Base-by-base conservation (phyloP, 202 grass and related monocot species). In the Schoenoplectus tabernaemontani region DNA sequence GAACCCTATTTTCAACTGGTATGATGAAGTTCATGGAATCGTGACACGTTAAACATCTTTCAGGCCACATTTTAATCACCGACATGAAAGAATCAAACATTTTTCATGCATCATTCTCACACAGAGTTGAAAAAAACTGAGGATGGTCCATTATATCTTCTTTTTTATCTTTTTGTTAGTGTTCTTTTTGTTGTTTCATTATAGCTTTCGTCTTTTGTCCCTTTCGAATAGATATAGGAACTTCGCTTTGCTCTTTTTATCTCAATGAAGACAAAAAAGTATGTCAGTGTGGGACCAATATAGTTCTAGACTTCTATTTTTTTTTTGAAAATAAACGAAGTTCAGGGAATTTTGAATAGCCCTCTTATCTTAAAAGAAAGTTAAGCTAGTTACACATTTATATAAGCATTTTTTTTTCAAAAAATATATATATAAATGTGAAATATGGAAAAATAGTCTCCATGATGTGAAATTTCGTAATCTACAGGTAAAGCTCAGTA, bases 51-150 rank as follows among this genome's bases (percentile, higher is more conserved):
- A 24, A 32, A 46, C 22, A 47, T 63, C 57, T 44, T 80, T 80
- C 32, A 28, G 9, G 57, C 41, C 0, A 80, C 33, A 46, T 62
- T 80, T 64, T 50, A 80, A 33, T 64, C 77, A 62, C 37, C 59
- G 57, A 80, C 41, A 23, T 47, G 58, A 80, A 80, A 80, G 77
- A 80, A 74, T 74, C 46, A 53, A 51, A 64, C 23, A 79, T 64
- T 80, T 80, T 48, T 46, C 41, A 44, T 78, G 20, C 37, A 57
- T 4, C 9, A 26, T 46, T 39, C 24, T 80, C 59, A 32, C 59
- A 80, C 23, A 32, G 59, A 79, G 57, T 80, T 48, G 78, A 80
- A 80, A 65, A 15, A 65, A 48, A 41, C 36, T 28, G 28, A 28
- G 28, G 28, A 28, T 41, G 78, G 39, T 46, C 23, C 78, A 80